Evolutionary conservation across 1,139 yeast species (phyloP), one percentile per base, ranked within the genome.

Genomic region (Kodamaea anthophila): DNA sequence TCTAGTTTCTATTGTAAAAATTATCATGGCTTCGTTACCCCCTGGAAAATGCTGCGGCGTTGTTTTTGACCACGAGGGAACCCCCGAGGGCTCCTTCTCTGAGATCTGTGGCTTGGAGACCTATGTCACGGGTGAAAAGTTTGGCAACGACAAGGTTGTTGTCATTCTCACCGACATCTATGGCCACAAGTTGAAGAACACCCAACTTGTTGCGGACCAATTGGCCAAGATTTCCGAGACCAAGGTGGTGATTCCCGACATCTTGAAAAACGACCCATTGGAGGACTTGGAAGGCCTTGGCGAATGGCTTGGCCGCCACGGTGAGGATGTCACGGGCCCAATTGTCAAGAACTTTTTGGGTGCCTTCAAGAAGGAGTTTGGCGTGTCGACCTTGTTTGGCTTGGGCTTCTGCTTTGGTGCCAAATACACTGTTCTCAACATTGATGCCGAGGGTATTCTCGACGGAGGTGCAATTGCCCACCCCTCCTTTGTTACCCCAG

Each of bases 271-370:
- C 18, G 52, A 48, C 22, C 41, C 46, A 4, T 30, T 44, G 9
- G 30, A 3, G 4, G 65, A 62, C 28, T 43, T 70, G 23, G 11
- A 13, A 11, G 18, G 10, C 10, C 20, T 24, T 15, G 39, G 38
- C 7, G 41, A 42, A 1, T 86, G 94, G 94, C 39, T 72, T 21
- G 48, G 49, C 4, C 58, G 53, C 2, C 94, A 85, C 58, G 33
- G 57, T 6, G 51, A 65, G 5, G 79, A 65, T 13, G 48, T 53
- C 20, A 70, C 78, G 9, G 42, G 49, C 15, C 58, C 60, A 21
- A 29, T 36, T 21, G 37, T 38, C 22, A 28, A 30, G 14, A 26
- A 19, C 18, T 38, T 34, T 32, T 33, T 38, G 29, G 18, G 26
- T 7, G 24, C 21, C 5, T 18, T 40, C 20, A 34, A 24, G 25